These are phyloP conservation scores for Syzygium jambos DNA, from an alignment of 345 rosid genomes.

Conservation along the genomic window DNA sequence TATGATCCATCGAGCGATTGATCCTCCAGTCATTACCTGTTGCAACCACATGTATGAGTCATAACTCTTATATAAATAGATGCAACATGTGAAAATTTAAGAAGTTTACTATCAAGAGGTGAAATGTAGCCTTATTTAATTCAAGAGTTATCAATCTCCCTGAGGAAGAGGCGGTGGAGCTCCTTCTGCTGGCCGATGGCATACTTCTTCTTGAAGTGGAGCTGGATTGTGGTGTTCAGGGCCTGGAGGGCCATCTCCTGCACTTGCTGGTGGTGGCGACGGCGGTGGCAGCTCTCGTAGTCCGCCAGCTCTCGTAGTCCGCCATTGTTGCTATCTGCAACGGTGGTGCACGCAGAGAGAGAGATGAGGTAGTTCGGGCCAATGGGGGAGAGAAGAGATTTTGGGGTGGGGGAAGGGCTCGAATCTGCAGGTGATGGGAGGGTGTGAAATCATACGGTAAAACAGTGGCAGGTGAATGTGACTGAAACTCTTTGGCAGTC, in stretches of 20 bases:
- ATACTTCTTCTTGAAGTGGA: conserved; percentile 89
- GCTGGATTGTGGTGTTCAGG: conserved; percentile 86
- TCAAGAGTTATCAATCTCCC: neutral
- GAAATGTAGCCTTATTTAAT: neutral
- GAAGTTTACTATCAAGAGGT: neutral
- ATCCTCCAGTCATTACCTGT: neutral
- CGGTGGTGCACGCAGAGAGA: neutral
- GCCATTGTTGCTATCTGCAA: conserved; percentile 37
- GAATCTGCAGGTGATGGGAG: neutral
- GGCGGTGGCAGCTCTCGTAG: conserved; percentile 19
- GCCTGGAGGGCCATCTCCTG: conserved; percentile 90
- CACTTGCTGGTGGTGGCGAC: conserved; percentile 25
- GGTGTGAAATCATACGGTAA: neutral
- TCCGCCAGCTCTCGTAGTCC: conserved; percentile 70
- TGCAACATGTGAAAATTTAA: neutral
- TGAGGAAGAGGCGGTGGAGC: conserved; percentile 79
- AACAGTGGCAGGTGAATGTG: neutral
- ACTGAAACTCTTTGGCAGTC: neutral
- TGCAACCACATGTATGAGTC: neutral
- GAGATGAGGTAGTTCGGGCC: neutral
- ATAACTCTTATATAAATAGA: neutral
- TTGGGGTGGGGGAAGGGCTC: neutral
- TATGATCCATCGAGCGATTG: neutral
- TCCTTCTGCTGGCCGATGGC: conserved; percentile 95
- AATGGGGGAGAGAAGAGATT: neutral